Conservation (phyloP, 441 rosid genomes). For the Raphanus hybrid region DNA sequence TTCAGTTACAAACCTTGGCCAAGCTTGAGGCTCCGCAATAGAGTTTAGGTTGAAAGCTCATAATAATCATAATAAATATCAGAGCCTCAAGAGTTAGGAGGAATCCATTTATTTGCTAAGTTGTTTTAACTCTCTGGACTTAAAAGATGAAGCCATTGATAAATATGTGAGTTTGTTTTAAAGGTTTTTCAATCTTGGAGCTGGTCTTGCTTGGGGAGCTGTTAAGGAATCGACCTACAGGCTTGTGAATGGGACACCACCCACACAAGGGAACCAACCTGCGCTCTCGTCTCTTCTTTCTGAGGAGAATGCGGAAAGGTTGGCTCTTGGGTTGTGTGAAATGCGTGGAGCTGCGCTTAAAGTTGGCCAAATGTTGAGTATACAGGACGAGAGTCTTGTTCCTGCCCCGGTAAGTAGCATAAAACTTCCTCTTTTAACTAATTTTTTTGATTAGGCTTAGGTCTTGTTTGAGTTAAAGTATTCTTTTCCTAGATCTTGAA, state of each 20-base stretch:
- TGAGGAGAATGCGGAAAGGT: constrained; percentile 86
- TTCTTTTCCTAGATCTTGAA: constrained; percentile 73
- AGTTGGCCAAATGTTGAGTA: constrained; percentile 95
- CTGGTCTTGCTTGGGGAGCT: constrained; percentile 96
- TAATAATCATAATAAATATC: too few species aligned
- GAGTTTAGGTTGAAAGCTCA: too few species aligned
- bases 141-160: neutral
- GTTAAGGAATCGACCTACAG: constrained; percentile 88
- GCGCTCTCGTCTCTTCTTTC: constrained; percentile 76
- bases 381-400: constrained; percentile 75
- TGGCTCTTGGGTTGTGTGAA: constrained; percentile 87
- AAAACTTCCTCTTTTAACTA: neutral
- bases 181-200: constrained; percentile 99
- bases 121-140: too few species aligned
- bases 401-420: too few species aligned
- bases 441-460: neutral
- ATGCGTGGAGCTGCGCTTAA: constrained; percentile 99
- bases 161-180: constrained; percentile 40
- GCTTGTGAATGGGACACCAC: constrained; percentile 69
- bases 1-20: too few species aligned
- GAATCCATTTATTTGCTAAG: too few species aligned
- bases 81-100: too few species aligned
- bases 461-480: constrained; percentile 25
- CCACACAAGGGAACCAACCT: constrained; percentile 60
- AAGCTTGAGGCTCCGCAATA: too few species aligned